Evolutionary conservation across 495 filamentous ascomycete genomes (phyloP), one percentile per base, ranked within the genome.

Genomic region (Xylaria cubensis): DNA sequence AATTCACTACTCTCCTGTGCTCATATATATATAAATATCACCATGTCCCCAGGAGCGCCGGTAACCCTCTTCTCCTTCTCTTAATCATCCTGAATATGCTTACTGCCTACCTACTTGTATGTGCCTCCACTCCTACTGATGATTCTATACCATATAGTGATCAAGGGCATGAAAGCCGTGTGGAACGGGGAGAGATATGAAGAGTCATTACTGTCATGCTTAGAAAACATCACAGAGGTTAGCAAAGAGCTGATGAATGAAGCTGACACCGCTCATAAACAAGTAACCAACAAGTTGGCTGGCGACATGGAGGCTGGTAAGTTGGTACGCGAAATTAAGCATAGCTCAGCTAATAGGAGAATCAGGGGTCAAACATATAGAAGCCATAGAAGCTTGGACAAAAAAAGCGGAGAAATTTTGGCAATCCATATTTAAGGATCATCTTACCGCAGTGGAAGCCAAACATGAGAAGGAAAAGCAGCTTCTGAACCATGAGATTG

Each of bases 391-490:
- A 46, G 21, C 10, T 13, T 10, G 21, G 39, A 12, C 46, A 10
- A 39, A n/a, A 7, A n/a, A 8, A 3, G n/a, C 61, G 10, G 39
- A 44, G 41, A 19, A 64, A 29, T 12, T 21, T 15, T 64, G 46
- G 21, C 21, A 46, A 0, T n/a, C 19, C 21, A 46, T 64, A 21
- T 64, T 64, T 12, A 64, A 64, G n/a, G 61, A 64, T 17, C 61
- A 64, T 39, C n/a, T 64, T 3, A 44, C 9, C 15, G 61, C 61
- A 7, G 39, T 64, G 39, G 61, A 64, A 64, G 61, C 13, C n/a
- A 64, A 39, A 29, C 39, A 64, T 17, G 39, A 42, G 39, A 64
- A 64, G 39, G 61, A 64, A 64, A 64, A 44, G 21, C 61, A 64
- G n/a, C 61, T 46, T 64, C 61, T 64, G 0, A n/a, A 29, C 12